Base-by-base conservation (phyloP, 345 rosid species). In the Euphorbia pulcherrima region DNA sequence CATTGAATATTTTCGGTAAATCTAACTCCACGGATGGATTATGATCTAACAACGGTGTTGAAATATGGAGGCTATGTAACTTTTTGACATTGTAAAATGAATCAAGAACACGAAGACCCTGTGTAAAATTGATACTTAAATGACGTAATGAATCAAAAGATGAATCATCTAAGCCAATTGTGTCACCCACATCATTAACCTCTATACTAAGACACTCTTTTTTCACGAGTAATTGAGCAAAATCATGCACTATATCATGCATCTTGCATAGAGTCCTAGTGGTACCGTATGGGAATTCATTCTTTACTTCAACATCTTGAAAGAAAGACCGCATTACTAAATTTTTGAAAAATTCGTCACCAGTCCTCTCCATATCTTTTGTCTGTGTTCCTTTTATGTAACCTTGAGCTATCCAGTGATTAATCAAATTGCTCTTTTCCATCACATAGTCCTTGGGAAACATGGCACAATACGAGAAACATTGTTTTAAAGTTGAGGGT, bases 231-330 rank as follows among this genome's bases (percentile, higher is more conserved):
- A 2, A 1, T n/a, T 2, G 2, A 52, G 57, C 57, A 52, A 52
- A 52, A 52, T 52, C 57, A 23, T 52, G 57, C 57, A 52, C 57
- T 3, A 52, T 2, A 17, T 52, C 57, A 52, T 52, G 57, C 57
- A 52, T 52, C 57, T 52, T 52, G 21, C 50, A 44, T 3, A 0
- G 21, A 52, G 13, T 33, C 37, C 7, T n/a, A 12, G 6, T 58
- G 23, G 0, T 7, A 2, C 3, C 10, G 4, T 27, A 2, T 6
- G 5, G 0, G 1, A 0, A 1, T 1, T 2, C 4, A 21, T 9
- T 14, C 2, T 54, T 9, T 54, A 21, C 14, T 21, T 54, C 28
- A 6, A 54, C 7, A 54, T 20, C 59, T 23, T 54, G 28, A 54
- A 54, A 54, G 59, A 54, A 14, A 54, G 29, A 54, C 8, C 28